Percentiles rank a stretch among this genome's conserved stretches.
Evolutionary conservation across 2,329 filamentous ascomycete genomes (phyloP).

Genomic region (Emmonsiellopsis sp.): DNA sequence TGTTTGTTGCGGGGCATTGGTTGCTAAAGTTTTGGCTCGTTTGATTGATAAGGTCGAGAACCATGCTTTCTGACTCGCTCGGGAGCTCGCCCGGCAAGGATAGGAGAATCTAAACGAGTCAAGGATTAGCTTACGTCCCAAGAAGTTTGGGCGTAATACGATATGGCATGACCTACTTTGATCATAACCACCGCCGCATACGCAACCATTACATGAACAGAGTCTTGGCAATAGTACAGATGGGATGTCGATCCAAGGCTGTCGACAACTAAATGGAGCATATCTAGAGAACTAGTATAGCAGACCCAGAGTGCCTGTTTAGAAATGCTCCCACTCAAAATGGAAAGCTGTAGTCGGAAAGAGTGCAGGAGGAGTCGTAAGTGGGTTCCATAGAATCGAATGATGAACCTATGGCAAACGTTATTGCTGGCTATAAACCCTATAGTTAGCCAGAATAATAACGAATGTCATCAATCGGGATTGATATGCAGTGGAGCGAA

Average conservation of each 20-base stretch:
- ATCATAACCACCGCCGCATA: constrained; percentile 33
- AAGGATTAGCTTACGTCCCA: background rate
- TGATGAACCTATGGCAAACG: constrained; percentile 27
- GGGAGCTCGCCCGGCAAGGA: constrained; percentile 12
- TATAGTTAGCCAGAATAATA: background rate
- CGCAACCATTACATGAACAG: constrained; percentile 34
- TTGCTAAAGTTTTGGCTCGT: constrained; percentile 12
- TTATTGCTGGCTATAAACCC: constrained; percentile 7
- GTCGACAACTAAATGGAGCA: constrained; percentile 23
- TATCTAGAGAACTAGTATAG: constrained; percentile 20
- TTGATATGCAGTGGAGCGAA: too few species aligned
- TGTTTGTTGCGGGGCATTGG: constrained; percentile 11
- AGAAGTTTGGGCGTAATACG: background rate
- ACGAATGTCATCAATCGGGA: too few species aligned
- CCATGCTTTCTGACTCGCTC: constrained; percentile 8
- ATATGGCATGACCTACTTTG: constrained; percentile 16
- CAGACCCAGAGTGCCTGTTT: constrained; percentile 16
- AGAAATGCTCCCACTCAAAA: constrained; percentile 14
- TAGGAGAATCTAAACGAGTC: constrained; percentile 9
- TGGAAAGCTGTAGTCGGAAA: constrained; percentile 24
- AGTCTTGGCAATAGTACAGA: constrained; percentile 34
- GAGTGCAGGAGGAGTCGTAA: constrained; percentile 30
- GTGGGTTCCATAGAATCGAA: constrained; percentile 32
- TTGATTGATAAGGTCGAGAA: constrained; percentile 10
- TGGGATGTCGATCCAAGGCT: constrained; percentile 17